Evolutionary conservation across 1,139 yeast genomes (phyloP), one percentile per base, ranked within the genome.

Genomic region (Blastobotrys indianensis): DNA sequence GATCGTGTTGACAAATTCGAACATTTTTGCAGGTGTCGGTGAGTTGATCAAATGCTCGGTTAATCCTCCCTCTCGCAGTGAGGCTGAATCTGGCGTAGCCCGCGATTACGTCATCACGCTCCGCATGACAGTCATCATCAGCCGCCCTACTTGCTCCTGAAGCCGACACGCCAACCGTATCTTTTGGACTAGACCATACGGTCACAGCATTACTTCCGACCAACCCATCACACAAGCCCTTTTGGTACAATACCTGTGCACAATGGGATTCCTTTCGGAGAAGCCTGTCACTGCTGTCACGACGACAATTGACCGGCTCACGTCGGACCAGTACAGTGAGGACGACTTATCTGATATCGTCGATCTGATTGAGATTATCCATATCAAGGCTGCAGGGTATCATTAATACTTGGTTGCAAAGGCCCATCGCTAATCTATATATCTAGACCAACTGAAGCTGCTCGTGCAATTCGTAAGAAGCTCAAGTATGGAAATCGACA

Each of bases 381-480:
- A 60, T 42, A 56, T 70, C 32, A 68, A 71, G 48, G 61, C 64
- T n/a, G 64, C 73, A 1, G 76, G 67, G 66, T 62, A 20, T 29
- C 12, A 20, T 20, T 17, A 11, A 12, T 6, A 30, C 41, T 17
- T 25, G 3, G n/a, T 34, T 11, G 6, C 16, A 15, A n/a, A 23
- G 11, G 25, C 6, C 8, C 5, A 11, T 8, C 44, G 32, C 41
- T 35, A 36, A 23, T 16, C 8, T 15, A 31, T 29, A 6, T 11
- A 10, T 13, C 15, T 28, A 61, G 94, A 1, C 79, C 87, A 1
- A 68, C 73, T 9, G 97, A 90, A 64, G 94, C 95, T 1, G 97
- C 97, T 0, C 72, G 97, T 44, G 94, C 95, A 1, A 70, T 92
- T 33, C 75, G 98, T 45, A 92, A 92, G 69, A 80, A 82, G 61